These are phyloP conservation scores for Stenocarpella maydis DNA, from an alignment of 2,329 filamentous ascomycete genomes.

Conservation along the genomic window DNA sequence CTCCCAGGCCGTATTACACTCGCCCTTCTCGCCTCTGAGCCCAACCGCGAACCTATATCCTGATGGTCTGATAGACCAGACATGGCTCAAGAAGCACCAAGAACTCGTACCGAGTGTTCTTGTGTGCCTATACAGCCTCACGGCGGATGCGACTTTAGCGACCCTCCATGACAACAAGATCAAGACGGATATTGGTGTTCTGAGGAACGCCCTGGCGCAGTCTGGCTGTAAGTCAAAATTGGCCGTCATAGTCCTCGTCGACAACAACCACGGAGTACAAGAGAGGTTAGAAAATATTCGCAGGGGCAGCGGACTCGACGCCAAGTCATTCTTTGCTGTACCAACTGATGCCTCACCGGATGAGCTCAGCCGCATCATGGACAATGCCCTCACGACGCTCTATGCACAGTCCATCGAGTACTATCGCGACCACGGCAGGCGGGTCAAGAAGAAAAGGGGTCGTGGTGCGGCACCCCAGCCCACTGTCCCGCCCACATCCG, in stretches of 20 bases:
- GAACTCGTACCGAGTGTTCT: constrained; percentile 81
- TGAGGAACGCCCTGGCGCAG: constrained; percentile 71
- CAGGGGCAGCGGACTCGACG: constrained; percentile 79
- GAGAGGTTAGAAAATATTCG: constrained; percentile 83
- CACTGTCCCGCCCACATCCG: constrained; percentile 81
- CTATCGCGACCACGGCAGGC: constrained; percentile 93
- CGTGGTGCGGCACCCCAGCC: constrained; percentile 81
- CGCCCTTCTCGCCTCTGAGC: constrained; percentile 88
- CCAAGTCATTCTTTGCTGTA: constrained; percentile 86
- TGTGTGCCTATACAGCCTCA: constrained; percentile 82
- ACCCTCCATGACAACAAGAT: constrained; percentile 86
- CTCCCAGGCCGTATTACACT: constrained; percentile 74
- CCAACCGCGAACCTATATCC: constrained; percentile 85
- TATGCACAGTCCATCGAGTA: constrained; percentile 85
- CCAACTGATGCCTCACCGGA: constrained; percentile 75
- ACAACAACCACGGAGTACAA: constrained; percentile 66
- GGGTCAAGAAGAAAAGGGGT: constrained; percentile 86
- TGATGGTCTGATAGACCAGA: constrained; percentile 82
- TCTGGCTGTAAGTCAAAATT: constrained; percentile 82
- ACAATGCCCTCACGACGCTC: constrained; percentile 75
- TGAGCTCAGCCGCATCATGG: constrained; percentile 77
- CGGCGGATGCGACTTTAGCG: constrained; percentile 74
- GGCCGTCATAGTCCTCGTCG: constrained; percentile 79
- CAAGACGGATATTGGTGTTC: constrained; percentile 83
- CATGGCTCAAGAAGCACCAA: constrained; percentile 92